Evolutionary conservation across 441 rosid species (phyloP).

Genomic region (Lepidium campestre): DNA sequence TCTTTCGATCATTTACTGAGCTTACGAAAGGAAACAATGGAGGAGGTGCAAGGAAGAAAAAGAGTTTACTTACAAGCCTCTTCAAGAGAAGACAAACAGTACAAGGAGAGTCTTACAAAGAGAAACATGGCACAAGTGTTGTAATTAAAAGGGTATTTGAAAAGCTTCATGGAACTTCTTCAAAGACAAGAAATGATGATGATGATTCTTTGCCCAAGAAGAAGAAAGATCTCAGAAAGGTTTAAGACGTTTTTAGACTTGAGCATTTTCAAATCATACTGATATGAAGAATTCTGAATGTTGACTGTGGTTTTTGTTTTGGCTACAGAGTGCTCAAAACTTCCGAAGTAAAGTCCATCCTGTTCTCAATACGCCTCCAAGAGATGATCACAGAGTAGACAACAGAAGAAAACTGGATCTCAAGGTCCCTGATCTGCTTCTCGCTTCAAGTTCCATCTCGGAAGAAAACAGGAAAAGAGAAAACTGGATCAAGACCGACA

Average conservation of each 20-base stretch:
- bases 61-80: not conserved
- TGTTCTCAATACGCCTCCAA: constrained; percentile 9
- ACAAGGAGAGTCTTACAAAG: not conserved
- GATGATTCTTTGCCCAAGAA: not conserved
- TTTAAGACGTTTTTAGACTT: not conserved
- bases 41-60: not conserved
- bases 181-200: not conserved
- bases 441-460: not conserved
- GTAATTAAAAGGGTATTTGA: not conserved
- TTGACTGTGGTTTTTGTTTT: not conserved
- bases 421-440: not conserved
- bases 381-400: not conserved
- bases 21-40: not conserved
- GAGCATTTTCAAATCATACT: not conserved
- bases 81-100: constrained; percentile 1
- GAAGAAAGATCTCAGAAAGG: constrained; percentile 22
- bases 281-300: not conserved
- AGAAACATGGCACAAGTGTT: constrained; percentile 10
- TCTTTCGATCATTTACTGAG: not conserved
- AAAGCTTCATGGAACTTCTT: constrained; percentile 11
- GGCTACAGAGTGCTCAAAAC: constrained; percentile 18
- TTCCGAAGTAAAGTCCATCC: constrained; percentile 24
- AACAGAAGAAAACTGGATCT: not conserved
- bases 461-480: not conserved
- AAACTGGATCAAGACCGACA: constrained; percentile 29